Percentiles rank a stretch among this genome's conserved stretches.
phyloP scores from a whole-genome alignment of 352 stramenopile genomes.

The Phytophthora chlamydospora region DNA sequence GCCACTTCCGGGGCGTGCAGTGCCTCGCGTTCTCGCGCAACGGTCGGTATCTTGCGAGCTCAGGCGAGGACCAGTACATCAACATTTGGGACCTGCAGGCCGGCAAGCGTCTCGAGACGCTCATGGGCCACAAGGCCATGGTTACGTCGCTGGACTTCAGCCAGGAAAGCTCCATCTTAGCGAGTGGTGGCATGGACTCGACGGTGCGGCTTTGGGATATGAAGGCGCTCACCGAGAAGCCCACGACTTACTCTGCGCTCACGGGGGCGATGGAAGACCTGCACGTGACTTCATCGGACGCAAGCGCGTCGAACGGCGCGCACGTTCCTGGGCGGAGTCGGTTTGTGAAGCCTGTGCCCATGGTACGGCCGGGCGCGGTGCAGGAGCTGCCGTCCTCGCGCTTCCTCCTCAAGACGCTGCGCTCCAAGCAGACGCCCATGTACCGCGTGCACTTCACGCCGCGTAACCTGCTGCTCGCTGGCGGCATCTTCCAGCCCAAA shows the following conservation, averaged over 20 bases:
- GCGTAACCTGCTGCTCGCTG: constrained; percentile 80
- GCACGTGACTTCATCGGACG: constrained; percentile 32
- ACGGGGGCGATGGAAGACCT: constrained; percentile 43
- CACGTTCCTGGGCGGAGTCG: constrained; percentile 31
- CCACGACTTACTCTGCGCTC: constrained; percentile 32
- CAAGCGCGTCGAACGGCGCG: constrained; percentile 12
- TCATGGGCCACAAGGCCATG: constrained; percentile 76
- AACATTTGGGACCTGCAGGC: constrained; percentile 95
- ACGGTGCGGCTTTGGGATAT: constrained; percentile 89
- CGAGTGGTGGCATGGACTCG: constrained; percentile 76
- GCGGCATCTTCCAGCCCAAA: constrained; percentile 73
- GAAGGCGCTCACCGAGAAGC: constrained; percentile 71
- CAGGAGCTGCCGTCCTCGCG: constrained; percentile 69
- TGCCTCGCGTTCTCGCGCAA: constrained; percentile 91
- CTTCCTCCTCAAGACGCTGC: constrained; percentile 85
- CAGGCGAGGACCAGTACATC: constrained; percentile 89
- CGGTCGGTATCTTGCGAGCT: constrained; percentile 88
- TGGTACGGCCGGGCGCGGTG: constrained; percentile 56
- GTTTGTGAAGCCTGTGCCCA: constrained; percentile 62
- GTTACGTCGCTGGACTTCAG: constrained; percentile 84
- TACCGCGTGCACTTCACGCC: constrained; percentile 83
- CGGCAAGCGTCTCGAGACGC: constrained; percentile 84
- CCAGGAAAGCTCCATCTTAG: constrained; percentile 77
- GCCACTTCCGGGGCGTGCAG: constrained; percentile 89
- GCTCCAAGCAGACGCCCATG: constrained; percentile 87